Conservation (phyloP, 495 filamentous ascomycete genomes). For the Symbiotaphrina buchneri region DNA sequence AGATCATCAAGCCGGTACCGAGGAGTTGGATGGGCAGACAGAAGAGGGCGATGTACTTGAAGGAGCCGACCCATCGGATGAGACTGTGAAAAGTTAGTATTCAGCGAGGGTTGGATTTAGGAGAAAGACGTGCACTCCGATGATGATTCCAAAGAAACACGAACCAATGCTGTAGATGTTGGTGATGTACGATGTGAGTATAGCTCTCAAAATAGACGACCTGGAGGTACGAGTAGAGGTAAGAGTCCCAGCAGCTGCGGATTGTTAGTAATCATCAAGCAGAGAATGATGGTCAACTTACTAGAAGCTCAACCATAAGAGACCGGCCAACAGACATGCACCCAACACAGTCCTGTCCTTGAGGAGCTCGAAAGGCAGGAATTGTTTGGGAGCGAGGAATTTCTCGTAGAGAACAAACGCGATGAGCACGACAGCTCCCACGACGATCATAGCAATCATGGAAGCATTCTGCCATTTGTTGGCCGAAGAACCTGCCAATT, state of each 20-base stretch:
- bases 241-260: constrained; percentile 36
- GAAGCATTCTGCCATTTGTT: constrained; percentile 24
- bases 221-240: constrained; percentile 44
- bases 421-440: constrained; percentile 30
- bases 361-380: constrained; percentile 37
- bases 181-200: constrained; percentile 34
- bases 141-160: constrained; percentile 21
- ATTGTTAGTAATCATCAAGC: no score
- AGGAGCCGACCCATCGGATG: constrained; percentile 44
- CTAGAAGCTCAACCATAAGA: constrained; percentile 38
- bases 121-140: constrained; percentile 15
- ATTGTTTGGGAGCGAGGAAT: constrained; percentile 23
- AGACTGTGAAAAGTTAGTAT: constrained; percentile 22
- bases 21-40: constrained; percentile 38
- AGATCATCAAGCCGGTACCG: constrained; percentile 41
- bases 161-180: constrained; percentile 52
- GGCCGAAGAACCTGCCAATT: constrained; percentile 19
- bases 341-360: constrained; percentile 40
- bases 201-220: constrained; percentile 38
- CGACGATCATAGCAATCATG: constrained; percentile 32
- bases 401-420: constrained; percentile 35
- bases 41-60: constrained; percentile 36
- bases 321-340: constrained; percentile 28
- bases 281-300: no score
- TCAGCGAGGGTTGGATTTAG: no score